phyloP scores from a whole-genome alignment of 2,329 filamentous ascomycete species.

The Pezicula carpinea region DNA sequence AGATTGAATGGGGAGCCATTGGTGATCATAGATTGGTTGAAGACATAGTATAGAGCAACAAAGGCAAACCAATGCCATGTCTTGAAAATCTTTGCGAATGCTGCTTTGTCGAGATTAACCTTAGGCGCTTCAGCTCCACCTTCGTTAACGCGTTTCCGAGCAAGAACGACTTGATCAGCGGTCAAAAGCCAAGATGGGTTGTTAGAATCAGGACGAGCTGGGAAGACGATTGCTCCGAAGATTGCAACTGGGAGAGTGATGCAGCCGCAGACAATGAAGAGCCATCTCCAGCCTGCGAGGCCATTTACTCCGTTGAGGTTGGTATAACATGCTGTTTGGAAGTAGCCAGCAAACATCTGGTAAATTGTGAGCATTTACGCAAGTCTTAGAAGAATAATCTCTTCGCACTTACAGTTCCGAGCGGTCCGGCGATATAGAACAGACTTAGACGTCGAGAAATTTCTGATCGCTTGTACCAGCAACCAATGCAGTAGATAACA shows the following conservation, averaged over 20 bases:
- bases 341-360: constrained; percentile 6
- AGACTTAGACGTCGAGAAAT: constrained; percentile 51
- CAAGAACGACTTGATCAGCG: constrained; percentile 3
- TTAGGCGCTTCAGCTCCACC: constrained; percentile 3
- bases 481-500: constrained; percentile 48
- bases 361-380: background rate
- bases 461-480: constrained; percentile 55
- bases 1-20: constrained; percentile 8
- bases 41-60: constrained; percentile 8
- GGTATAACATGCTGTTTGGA: constrained; percentile 23
- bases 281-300: constrained; percentile 24
- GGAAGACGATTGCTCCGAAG: constrained; percentile 6
- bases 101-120: constrained; percentile 4
- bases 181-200: constrained; percentile 8
- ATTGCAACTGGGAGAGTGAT: constrained; percentile 18
- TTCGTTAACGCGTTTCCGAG: constrained; percentile 4
- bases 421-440: constrained; percentile 53
- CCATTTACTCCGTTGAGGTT: constrained; percentile 20
- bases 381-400: constrained; percentile 8
- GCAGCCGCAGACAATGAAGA: constrained; percentile 25
- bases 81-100: constrained; percentile 4
- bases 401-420: constrained; percentile 28
- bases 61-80: constrained; percentile 11
- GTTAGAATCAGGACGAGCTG: constrained; percentile 4
- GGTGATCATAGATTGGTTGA: constrained; percentile 10